Evolutionary conservation across 129 eudicot genomes (phyloP), one percentile per base, ranked within the genome.

Genomic region (Lonicera japonica): DNA sequence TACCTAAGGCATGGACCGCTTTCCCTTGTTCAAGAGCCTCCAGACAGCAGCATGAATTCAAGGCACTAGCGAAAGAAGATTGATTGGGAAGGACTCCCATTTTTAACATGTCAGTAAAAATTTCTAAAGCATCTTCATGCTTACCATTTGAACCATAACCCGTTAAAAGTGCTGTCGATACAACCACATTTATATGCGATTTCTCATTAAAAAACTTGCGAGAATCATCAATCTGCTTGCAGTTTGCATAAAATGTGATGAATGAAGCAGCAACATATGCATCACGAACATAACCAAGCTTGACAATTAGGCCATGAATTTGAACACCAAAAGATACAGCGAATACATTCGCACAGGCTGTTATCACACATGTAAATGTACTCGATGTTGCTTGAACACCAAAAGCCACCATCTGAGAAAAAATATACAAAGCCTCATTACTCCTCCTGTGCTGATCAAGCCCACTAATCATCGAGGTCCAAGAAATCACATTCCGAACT

Each of bases 381-480:
- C 73, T 68, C 8, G 80, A 55, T 54, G 94, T 79, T 16, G 86
- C 78, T 64, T 25, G 70, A 67, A 84, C 64, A 34, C 82, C 80
- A 23, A 48, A 46, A 38, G 25, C 62, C 60, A 86, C 46, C 94
- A 87, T 90, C 73, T 68, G 36, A 47, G 43, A 22, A 54, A 90
- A 84, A 4, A 87, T 15, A 61, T 46, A 0, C 43, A 87, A 65
- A 16, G 97, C 87, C 36, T 84, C 79, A 41, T 61, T 57, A 36
- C 90, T 84, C 80, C 75, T 84, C 51, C 95, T 94, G 54, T 71
- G 70, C 61, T 81, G 94, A 73, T 83, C 83, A 71, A 90, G 82
- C 65, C 97, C 95, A 41, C 80, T 79, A 54, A 90, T 90, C 83
- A 90, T 65, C 8, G 94, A 81, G 16, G 95, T 86, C 97, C 95